Evolutionary conservation across 2,329 filamentous ascomycete species (phyloP), one percentile per base, ranked within the genome.

Genomic region (Penicillium brasilianum): DNA sequence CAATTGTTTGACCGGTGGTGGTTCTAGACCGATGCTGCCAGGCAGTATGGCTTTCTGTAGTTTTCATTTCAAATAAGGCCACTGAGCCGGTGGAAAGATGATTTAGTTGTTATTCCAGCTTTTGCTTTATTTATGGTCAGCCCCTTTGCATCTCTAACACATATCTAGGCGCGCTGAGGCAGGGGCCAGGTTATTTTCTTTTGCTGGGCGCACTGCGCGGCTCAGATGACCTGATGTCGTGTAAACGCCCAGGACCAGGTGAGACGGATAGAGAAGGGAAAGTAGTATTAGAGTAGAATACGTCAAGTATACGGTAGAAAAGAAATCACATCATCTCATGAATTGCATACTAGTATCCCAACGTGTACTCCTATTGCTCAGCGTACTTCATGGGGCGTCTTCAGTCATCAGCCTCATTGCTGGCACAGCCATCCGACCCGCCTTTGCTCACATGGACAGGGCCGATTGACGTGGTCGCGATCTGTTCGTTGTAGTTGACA

Each of bases 201-300:
- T 41, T 44, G 34, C 36, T 18, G 50, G 58, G 49, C 51, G 60
- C 54, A 60, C 54, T 41, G 41, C 49, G 54, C 50, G 13, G 54
- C 65, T 60, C 65, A 67, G 67, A 65, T 66, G 64, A 69, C 65
- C 61, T 36, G 22, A 60, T 57, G 59, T 37, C 32, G 55, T 62
- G 60, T 56, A 59, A 62, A 64, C 20, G 20, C 25, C 13, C 14
- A 20, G 18, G 41, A 36, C 46, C 37, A 55, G 59, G 62, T 69
- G 61, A 66, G 60, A 65, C 62, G 59, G 48, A 53, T 20, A 25
- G 32, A 25, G 28, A 52, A 37, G 52, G 25, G 16, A 48, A 48
- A 28, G 14, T 28, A 9, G 16, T 30, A n/a, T 10, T 9, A 48
- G 44, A 30, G 25, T 30, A 14, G 44, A 30, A 48, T 11, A 30